A percentile compares a stretch with the other conserved stretches of the same genome.
Conservation (phyloP, 176 grass and related monocot genomes). For the Puya raimondii region DNA sequence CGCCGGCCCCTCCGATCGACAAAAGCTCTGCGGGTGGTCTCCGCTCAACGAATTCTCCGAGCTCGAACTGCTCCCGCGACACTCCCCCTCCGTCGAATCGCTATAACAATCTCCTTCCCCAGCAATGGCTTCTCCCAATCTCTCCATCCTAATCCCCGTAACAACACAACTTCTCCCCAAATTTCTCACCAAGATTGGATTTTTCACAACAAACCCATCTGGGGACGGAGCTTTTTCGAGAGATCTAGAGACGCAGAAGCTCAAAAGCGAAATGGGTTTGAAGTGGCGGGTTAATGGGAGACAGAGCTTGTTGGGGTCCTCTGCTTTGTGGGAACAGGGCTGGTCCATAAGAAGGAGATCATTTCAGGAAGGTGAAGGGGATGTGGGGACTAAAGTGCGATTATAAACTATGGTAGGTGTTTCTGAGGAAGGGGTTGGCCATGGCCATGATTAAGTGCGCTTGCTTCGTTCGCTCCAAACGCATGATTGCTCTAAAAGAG, state of each 20-base stretch:
- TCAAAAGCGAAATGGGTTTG: constrained; percentile 2
- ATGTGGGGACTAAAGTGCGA: constrained; percentile 14
- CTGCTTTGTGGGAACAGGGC: neutral
- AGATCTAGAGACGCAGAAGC: constrained; percentile 11
- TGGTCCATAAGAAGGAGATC: constrained; percentile 26
- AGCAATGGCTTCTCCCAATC: neutral
- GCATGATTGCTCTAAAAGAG: constrained; percentile 12
- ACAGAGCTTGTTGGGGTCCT: constrained; percentile 14
- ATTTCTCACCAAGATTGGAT: constrained; percentile 19
- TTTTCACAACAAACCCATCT: constrained; percentile 16
- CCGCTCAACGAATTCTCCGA: constrained; percentile 21
- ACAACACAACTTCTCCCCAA: constrained; percentile 2
- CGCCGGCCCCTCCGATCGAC: constrained; percentile 5
- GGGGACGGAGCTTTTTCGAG: constrained; percentile 2
- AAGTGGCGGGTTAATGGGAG: constrained; percentile 16
- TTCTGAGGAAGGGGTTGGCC: constrained; percentile 9
- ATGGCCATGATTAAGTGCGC: constrained; percentile 9
- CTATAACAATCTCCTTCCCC: constrained; percentile 22
- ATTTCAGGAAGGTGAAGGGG: constrained; percentile 6
- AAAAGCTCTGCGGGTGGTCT: neutral
- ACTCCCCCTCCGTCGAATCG: constrained; percentile 10
- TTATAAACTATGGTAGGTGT: neutral
- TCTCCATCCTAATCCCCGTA: constrained; percentile 16
- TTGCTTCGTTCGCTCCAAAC: constrained; percentile 1
- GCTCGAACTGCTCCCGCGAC: constrained; percentile 21